Percentiles rank a stretch among this genome's conserved stretches.
phyloP scores from a whole-genome alignment of 163 green algal species.

The Trebouxiophyceae sp. region DNA sequence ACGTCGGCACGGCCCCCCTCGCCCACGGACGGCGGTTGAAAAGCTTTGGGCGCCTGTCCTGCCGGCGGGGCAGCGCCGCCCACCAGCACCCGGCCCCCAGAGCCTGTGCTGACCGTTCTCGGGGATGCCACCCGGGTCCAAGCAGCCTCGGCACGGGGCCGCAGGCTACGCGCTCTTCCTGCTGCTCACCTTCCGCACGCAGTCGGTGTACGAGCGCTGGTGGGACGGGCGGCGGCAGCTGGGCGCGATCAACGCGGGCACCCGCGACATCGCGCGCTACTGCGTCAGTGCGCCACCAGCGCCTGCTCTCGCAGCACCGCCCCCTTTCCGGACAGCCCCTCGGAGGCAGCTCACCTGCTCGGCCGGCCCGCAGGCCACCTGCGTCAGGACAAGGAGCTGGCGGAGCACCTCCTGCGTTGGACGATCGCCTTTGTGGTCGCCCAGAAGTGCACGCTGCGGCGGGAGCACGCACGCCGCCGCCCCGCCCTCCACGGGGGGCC shows the following conservation, averaged over 20 bases:
- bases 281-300: background rate
- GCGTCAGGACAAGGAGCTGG: background rate
- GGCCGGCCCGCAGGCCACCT: background rate
- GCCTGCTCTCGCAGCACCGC: too few relatives aligned
- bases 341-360: background rate
- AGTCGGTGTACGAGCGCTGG: constrained; percentile 14
- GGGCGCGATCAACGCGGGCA: constrained; percentile 1
- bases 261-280: background rate
- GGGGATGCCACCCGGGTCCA: too few relatives aligned
- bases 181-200: constrained; percentile 16
- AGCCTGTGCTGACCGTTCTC: too few relatives aligned
- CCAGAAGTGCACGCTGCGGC: background rate
- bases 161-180: constrained; percentile 13
- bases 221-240: constrained; percentile 11
- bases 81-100: too few relatives aligned
- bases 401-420: constrained; percentile 1
- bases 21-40: too few relatives aligned
- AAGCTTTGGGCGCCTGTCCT: too few relatives aligned
- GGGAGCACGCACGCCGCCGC: too few relatives aligned
- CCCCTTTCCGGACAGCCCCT: too few relatives aligned
- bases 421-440: background rate
- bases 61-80: too few relatives aligned
- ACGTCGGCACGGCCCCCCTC: too few relatives aligned
- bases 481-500: too few relatives aligned
- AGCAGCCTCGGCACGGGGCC: too few relatives aligned